Evolutionary conservation across 306 rosid species (phyloP), one percentile per base, ranked within the genome.

Genomic region (Cucurbita argyrosperma): DNA sequence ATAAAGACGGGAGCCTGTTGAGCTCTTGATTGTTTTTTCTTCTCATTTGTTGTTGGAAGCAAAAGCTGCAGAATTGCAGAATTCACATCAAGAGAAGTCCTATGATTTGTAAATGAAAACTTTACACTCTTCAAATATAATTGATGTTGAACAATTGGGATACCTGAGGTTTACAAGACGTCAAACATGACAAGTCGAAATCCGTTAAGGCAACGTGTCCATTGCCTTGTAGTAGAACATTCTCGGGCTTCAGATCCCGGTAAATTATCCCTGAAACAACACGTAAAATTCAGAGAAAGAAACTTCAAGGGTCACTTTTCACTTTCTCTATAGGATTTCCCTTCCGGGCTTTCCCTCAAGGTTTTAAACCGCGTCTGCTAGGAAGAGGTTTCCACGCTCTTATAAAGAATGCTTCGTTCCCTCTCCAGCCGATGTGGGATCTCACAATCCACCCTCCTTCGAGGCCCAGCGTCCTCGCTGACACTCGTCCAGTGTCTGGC

Each of bases 211-310:
- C 75, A 43, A 91, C 86, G 3, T 94, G 99, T 4, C 99, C 99
- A 50, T 23, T 78, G 71, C 89, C 50, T 79, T 91, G 99, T 75
- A 94, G 86, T 78, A 94, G 78, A 75, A 94, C 95, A 77, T 94
- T 94, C 79, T 94, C 99, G 35, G 99, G 99, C 92, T 94, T 94
- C 79, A 94, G 82, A 82, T 94, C 99, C 58, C 99, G 81, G 76
- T 94, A 94, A 67, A 94, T 94, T 88, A 94, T 89, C 71, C 99
- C 99, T 94, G 79, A 47, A 72, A 72, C 37, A 11, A 58, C 65
- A 40, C 5, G 46, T 46, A 75, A 51, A 76, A 67, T 40, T 35
- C 46, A 35, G 42, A 38, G 49, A 5, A 73, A 18, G 52, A 57
- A 40, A 38, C 52, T 47, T 21, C 14, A 46, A 43, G 42, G 53